A percentile compares a stretch with the other conserved stretches of the same genome.
These are phyloP conservation scores for Sistotremastrum suecicum DNA, from an alignment of 768 basidiomycete genomes.

Conservation along the genomic window DNA sequence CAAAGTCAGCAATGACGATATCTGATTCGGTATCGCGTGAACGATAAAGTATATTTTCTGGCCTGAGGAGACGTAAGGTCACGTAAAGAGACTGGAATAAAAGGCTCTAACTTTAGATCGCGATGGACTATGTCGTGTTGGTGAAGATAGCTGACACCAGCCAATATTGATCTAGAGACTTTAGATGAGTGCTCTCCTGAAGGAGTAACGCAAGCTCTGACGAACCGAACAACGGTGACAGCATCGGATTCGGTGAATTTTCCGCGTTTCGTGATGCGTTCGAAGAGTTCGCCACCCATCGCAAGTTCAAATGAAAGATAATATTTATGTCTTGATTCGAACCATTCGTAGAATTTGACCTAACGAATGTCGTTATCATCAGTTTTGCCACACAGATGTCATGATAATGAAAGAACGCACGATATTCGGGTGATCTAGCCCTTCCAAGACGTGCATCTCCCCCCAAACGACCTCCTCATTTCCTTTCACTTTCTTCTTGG, in stretches of 20 bases:
- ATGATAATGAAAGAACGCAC: constrained; percentile 28
- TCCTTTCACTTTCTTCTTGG: constrained; percentile 91
- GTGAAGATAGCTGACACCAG: constrained; percentile 82
- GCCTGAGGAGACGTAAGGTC: constrained; percentile 29
- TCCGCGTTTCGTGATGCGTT: constrained; percentile 69
- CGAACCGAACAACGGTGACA: constrained; percentile 56
- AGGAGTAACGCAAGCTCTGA: constrained; percentile 6
- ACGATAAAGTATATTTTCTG: constrained; percentile 92
- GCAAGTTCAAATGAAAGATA: constrained; percentile 95
- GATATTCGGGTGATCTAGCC: constrained; percentile 83
- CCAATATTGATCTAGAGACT: constrained; percentile 53
- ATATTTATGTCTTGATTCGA: constrained; percentile 87
- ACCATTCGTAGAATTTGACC: constrained; percentile 96
- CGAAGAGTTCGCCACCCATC: constrained; percentile 88
- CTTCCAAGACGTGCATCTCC: constrained; percentile 89
- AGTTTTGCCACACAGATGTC: constrained; percentile 2
- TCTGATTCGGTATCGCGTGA: constrained; percentile 64
- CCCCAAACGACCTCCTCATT: constrained; percentile 80
- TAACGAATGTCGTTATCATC: constrained; percentile 14
- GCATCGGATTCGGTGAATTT: constrained; percentile 94
- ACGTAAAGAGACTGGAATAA: neutral
- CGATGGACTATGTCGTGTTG: constrained; percentile 89
- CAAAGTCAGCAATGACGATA: constrained; percentile 93
- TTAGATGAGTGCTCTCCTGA: neutral
- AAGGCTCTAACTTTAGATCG: constrained; percentile 64